Evolutionary conservation across 202 grass and related monocot genomes (phyloP), one percentile per base, ranked within the genome.

Genomic region (Sporobolus alterniflorus): DNA sequence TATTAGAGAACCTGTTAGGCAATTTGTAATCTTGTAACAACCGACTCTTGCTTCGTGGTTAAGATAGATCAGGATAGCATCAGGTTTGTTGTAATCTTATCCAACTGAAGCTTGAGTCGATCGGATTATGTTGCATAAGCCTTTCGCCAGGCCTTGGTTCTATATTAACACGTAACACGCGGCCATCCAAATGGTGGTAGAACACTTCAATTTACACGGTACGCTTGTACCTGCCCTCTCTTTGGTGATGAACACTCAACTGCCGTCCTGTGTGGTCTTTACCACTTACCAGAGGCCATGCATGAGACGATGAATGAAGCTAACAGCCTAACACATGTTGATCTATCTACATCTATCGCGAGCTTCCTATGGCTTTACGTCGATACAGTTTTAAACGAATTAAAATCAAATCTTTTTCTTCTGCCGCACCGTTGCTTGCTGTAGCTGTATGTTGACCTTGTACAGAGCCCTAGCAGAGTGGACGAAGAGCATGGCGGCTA

Each of bases 361-460:
- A 72, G 52, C 20, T 59, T 21, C 32, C 1, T 41, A 39, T 57
- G 51, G 1, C 34, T 74, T 40, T 75, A 50, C 32, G 18, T 22
- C 11, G 10, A 21, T 22, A 30, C 3, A 64, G 21, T 28, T 42
- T 6, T 0, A n/a, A 54, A 55, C 11, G 7, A 33, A 6, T 64
- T 61, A 30, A 63, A 63, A 63, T 9, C 24, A 64, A 8, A 8
- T 30, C 52, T 61, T 30, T 29, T 11, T 15, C 14, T 63, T 30
- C 30, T 39, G 63, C 9, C 0, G 17, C 18, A 66, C 63, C 39
- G 63, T n/a, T 39, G 63, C 18, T 64, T 39, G 63, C 9, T 66
- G 63, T 11, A 39, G 63, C 63, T 66, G 63, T 11, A 39, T 73
- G 49, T 73, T 72, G 69, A 74, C 50, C 14, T n/a, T n/a, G 71